Evolutionary conservation across 148 eudicot genomes (phyloP).

Genomic region (Vaccinium myrtillus): DNA sequence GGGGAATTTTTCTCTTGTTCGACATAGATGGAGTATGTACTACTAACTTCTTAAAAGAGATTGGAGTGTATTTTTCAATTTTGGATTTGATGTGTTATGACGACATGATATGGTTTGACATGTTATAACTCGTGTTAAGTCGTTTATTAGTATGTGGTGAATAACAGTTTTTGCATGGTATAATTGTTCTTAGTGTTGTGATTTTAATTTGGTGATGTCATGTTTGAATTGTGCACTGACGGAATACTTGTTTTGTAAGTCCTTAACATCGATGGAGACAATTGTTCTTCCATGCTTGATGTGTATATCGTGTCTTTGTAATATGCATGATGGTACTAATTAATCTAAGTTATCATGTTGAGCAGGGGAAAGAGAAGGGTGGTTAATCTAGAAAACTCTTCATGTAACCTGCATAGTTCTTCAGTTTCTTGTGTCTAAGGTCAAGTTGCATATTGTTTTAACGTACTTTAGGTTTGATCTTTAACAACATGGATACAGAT

Average conservation of each 20-base stretch:
- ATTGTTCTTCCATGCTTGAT: not conserved
- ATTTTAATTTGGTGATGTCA: not conserved
- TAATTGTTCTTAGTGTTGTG: not conserved
- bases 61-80: not conserved
- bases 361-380: not conserved
- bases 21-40: slow-evolving; percentile 51
- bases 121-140: not conserved
- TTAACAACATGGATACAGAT: not conserved
- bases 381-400: not conserved
- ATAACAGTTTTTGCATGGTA: not conserved
- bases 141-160: not conserved
- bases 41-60: not conserved
- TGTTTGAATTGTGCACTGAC: not conserved
- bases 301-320: not conserved
- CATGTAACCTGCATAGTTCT: not conserved
- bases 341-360: not conserved
- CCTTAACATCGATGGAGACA: not conserved
- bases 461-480: not conserved
- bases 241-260: not conserved
- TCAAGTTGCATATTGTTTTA: not conserved
- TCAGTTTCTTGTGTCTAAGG: not conserved
- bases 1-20: slow-evolving; percentile 36
- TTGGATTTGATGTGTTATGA: not conserved
- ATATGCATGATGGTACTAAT: not conserved
- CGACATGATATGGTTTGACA: not conserved